These are phyloP conservation scores for Mortierella sp. DNA, from an alignment of 371 early-diverging fungal genomes.

Conservation along the genomic window DNA sequence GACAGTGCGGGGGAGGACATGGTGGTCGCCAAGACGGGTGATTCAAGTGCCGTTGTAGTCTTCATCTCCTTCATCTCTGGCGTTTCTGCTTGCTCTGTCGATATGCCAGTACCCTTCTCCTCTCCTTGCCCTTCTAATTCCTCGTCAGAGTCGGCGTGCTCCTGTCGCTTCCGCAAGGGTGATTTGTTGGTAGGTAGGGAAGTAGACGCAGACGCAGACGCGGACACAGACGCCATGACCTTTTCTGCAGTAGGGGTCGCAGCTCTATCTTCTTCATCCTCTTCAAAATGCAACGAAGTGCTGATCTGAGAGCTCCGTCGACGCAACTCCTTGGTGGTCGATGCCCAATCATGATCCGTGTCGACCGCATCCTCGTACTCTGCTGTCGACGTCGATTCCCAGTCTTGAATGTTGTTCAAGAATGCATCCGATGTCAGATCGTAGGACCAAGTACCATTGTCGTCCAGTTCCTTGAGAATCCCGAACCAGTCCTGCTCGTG, in stretches of 20 bases:
- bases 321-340: conserved; percentile 36
- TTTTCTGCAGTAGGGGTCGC: conserved; percentile 38
- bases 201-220: not conserved
- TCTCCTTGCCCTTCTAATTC: not conserved
- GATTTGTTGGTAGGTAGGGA: not conserved
- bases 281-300: conserved; percentile 15
- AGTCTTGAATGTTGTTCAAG: conserved; percentile 44
- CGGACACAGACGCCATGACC: not conserved
- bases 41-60: conserved; percentile 14
- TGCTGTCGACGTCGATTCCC: conserved; percentile 51
- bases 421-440: conserved; percentile 46
- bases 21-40: conserved; percentile 23
- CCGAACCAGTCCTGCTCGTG: conserved; percentile 51
- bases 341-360: conserved; percentile 43
- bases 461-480: conserved; percentile 44
- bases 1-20: conserved; percentile 46
- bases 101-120: not conserved
- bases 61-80: conserved; percentile 24
- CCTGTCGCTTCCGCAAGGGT: not conserved
- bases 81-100: not conserved
- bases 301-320: conserved; percentile 43
- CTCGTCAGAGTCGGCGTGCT: conserved; percentile 9
- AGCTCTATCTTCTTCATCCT: conserved; percentile 18
- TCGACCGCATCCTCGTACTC: conserved; percentile 54
- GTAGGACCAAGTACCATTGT: conserved; percentile 38